Base-by-base conservation (phyloP, 768 basidiomycete species). In the Gloeostereum incarnatum region DNA sequence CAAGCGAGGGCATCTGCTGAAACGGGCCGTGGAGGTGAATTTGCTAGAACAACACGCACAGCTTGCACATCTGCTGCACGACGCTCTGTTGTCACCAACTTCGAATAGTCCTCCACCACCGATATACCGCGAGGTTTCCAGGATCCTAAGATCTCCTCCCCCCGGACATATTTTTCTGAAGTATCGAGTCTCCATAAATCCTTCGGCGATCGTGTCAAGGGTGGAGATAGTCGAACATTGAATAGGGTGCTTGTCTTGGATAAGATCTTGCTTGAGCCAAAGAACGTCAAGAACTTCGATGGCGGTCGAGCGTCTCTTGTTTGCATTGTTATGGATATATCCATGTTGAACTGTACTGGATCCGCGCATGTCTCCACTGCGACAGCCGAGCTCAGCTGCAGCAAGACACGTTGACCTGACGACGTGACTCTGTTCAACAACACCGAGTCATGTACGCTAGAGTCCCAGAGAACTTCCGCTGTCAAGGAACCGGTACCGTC, bases 161-260 rank as follows among this genome's bases (percentile, higher is more conserved):
- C 94, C 31, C 81, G 73, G 0, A 99, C 92, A 58, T 93, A 97
- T 56, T 91, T 93, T 60, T 88, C 85, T 20, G 87, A 80, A 1
- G 94, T 97, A 61, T 99, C 91, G 36, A 98, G 66, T 27, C 92
- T 68, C 96, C 94, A 97, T 10, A 99, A 66, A 45, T 97, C 92
- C 54, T 78, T 78, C 2, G 89, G 74, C 1, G 85, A 91, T 31
- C 89, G 78, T 14, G 88, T 90, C 44, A 88, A 62, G 11, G 88
- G 84, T 9, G 94, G 92, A 2, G 78, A 77, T 22, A 98, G 68
- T 31, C 74, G 71, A 35, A 98, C 71, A 22, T 68, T 73, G 66
- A 93, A 99, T 31, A 96, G 72, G n/a, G 78, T 75, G 50, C 83
- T 87, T 26, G 81, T 76, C 60, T 85, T 84, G 22, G 78, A 67